Evolutionary conservation across 441 rosid genomes (phyloP).

Genomic region (Populus hybrid): DNA sequence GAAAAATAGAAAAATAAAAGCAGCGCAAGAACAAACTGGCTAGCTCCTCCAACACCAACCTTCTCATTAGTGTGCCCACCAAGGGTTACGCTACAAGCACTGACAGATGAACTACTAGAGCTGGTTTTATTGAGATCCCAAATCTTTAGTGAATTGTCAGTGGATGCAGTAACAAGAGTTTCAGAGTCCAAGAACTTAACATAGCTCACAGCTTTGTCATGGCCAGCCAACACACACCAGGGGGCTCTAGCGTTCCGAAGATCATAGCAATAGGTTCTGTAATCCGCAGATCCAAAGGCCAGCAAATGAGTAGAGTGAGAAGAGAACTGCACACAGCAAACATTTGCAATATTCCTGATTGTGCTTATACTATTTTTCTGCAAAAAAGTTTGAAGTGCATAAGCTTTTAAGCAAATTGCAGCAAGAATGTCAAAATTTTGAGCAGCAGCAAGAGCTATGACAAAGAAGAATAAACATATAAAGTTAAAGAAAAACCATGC

Average conservation of each 20-base stretch:
- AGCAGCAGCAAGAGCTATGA: too few species aligned
- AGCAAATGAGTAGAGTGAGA: slow-evolving; percentile 74
- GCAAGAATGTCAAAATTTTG: background rate
- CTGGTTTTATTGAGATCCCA: slow-evolving; percentile 92
- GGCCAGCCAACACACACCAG: slow-evolving; percentile 60
- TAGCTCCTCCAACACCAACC: slow-evolving; percentile 38
- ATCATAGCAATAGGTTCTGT: slow-evolving; percentile 88
- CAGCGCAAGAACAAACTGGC: background rate
- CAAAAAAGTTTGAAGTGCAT: slow-evolving; percentile 22
- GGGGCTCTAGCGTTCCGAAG: slow-evolving; percentile 73
- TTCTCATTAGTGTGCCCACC: slow-evolving; percentile 91
- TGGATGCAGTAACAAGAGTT: slow-evolving; percentile 90
- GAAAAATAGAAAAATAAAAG: too few species aligned
- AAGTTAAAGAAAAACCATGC: background rate
- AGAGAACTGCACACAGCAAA: slow-evolving; percentile 96
- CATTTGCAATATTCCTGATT: slow-evolving; percentile 76
- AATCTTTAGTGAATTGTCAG: slow-evolving; percentile 86
- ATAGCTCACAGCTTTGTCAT: slow-evolving; percentile 62
- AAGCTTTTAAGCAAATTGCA: background rate
- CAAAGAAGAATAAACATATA: too few species aligned
- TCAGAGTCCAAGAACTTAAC: slow-evolving; percentile 85
- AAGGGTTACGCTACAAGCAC: slow-evolving; percentile 75
- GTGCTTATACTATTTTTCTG: slow-evolving; percentile 82
- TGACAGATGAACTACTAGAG: slow-evolving; percentile 51
- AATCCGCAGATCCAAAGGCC: slow-evolving; percentile 97